A percentile compares a stretch with the other conserved stretches of the same genome.
Conservation (phyloP, 345 rosid genomes). For the Heritiera fomes region DNA sequence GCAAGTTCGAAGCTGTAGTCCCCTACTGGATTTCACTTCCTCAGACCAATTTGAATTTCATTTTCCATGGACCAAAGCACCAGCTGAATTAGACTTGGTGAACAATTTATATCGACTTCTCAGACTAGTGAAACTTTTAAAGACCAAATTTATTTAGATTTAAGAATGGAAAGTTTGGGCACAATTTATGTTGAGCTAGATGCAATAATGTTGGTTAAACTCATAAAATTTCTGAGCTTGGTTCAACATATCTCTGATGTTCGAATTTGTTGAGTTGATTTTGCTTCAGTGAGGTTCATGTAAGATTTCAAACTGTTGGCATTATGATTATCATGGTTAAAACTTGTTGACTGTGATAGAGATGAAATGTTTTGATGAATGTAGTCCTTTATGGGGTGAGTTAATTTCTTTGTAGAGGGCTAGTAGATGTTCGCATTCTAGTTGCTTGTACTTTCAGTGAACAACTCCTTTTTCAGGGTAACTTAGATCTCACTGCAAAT, state of each 20-base stretch:
- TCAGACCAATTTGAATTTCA: constrained; percentile 6
- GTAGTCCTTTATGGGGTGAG: neutral
- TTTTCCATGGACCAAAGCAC: constrained; percentile 1
- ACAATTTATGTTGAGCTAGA: neutral
- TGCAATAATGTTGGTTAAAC: neutral
- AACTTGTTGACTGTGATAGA: neutral
- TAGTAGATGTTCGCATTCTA: neutral
- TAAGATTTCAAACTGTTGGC: neutral
- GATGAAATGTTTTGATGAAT: neutral
- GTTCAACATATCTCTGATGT: no score
- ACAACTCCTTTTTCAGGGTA: neutral
- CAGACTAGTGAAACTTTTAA: neutral
- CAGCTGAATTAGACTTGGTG: neutral
- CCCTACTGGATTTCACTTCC: neutral
- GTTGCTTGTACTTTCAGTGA: neutral
- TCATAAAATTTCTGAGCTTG: neutral
- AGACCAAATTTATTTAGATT: neutral
- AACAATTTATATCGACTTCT: neutral
- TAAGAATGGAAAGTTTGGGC: neutral
- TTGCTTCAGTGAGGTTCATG: neutral
- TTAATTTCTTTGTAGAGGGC: neutral
- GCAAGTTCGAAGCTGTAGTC: neutral
- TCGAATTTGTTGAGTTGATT: neutral
- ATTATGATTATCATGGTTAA: neutral
- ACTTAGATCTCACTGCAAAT: neutral